Percentiles rank a stretch among this genome's conserved stretches.
These are phyloP conservation scores for Fusarium globosum DNA, from an alignment of 2,329 filamentous ascomycete species.

Conservation along the genomic window DNA sequence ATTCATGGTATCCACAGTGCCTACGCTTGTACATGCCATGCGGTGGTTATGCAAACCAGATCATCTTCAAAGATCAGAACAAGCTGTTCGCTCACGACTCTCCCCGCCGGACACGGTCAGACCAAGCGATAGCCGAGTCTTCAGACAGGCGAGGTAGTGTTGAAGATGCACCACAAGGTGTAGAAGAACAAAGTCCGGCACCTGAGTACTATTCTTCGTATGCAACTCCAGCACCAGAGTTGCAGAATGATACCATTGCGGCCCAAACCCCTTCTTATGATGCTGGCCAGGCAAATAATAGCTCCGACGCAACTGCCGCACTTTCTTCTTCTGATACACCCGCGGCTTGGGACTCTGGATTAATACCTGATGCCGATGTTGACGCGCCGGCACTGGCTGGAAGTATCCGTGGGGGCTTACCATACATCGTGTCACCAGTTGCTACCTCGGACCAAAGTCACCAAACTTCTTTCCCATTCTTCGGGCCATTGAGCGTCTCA, in stretches of 20 bases:
- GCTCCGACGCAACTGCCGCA: neutral
- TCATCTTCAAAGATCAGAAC: conserved; percentile 33
- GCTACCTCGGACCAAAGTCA: neutral
- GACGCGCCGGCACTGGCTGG: neutral
- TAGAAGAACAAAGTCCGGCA: neutral
- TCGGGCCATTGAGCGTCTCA: neutral
- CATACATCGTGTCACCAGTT: neutral
- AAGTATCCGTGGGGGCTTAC: neutral
- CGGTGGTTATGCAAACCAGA: conserved; percentile 22
- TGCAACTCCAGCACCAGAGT: neutral
- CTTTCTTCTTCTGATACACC: neutral
- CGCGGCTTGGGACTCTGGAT: neutral
- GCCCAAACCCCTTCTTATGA: neutral
- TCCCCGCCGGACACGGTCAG: neutral
- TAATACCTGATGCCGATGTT: neutral
- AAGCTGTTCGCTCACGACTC: conserved; percentile 8
- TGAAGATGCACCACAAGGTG: neutral
- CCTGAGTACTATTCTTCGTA: neutral
- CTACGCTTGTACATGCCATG: conserved; percentile 15
- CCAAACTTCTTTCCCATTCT: neutral
- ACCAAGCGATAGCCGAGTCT: neutral
- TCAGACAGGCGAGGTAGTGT: neutral
- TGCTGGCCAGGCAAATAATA: neutral
- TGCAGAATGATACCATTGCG: neutral
- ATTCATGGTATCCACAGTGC: neutral